Conservation (phyloP, 2,329 filamentous ascomycete genomes). For the Trichoderma sp. region DNA sequence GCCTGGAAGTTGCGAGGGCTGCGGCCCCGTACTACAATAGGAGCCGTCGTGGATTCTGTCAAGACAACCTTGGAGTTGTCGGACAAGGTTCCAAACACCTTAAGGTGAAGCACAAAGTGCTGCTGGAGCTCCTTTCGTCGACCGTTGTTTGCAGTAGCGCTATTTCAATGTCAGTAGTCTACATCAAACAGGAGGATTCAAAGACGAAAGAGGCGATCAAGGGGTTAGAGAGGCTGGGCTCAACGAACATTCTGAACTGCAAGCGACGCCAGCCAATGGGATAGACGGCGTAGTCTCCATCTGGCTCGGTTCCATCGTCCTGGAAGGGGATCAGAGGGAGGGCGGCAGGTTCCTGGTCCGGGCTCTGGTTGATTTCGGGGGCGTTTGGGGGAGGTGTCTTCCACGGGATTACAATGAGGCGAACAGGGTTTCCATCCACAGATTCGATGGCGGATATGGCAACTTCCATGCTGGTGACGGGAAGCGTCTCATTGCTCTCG, state of each 20-base stretch:
- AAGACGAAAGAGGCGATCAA: neutral
- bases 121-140: constrained; percentile 93
- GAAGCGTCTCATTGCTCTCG: constrained; percentile 80
- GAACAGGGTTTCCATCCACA: constrained; percentile 87
- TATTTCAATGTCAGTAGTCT: constrained; percentile 34
- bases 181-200: neutral
- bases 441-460: constrained; percentile 92
- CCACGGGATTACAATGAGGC: constrained; percentile 96
- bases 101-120: constrained; percentile 88
- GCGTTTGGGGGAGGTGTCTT: constrained; percentile 87
- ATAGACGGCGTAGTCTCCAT: constrained; percentile 85
- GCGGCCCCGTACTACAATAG: constrained; percentile 89
- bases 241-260: constrained; percentile 77
- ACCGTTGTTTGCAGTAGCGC: constrained; percentile 95
- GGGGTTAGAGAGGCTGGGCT: neutral
- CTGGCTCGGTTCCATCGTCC: constrained; percentile 60
- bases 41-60: constrained; percentile 81
- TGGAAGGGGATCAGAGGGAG: constrained; percentile 73
- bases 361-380: constrained; percentile 63
- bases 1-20: constrained; percentile 95
- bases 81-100: constrained; percentile 79
- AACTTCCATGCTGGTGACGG: constrained; percentile 80
- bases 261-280: constrained; percentile 92
- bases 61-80: constrained; percentile 82
- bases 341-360: constrained; percentile 83